phyloP scores from a whole-genome alignment of 805 yeast genomes.

The Starmerella apis region DNA sequence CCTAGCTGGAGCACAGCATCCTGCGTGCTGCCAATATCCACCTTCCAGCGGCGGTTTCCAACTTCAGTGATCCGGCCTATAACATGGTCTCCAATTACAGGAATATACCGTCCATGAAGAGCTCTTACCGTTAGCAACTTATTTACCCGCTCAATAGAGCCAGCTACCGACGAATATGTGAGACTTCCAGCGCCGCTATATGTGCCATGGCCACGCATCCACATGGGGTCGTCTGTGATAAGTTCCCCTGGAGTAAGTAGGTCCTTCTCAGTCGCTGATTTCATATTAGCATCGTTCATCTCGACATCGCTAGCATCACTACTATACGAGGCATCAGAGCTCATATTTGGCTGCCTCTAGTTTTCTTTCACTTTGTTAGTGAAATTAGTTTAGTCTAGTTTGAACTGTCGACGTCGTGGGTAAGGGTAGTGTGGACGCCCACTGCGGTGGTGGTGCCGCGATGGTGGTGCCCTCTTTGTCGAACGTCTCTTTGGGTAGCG shows the following conservation, averaged over 20 bases:
- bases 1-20: constrained; percentile 90
- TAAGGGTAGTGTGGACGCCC: too few relatives aligned
- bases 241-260: constrained; percentile 92
- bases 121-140: constrained; percentile 77
- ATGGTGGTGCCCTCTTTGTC: too few relatives aligned
- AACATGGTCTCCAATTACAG: constrained; percentile 94
- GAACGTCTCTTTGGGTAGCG: too few relatives aligned
- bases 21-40: constrained; percentile 89
- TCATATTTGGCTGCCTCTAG: neutral
- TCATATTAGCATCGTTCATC: constrained; percentile 7
- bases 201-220: constrained; percentile 99
- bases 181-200: constrained; percentile 51
- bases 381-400: neutral
- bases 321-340: constrained; percentile 2
- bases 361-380: neutral
- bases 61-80: constrained; percentile 92
- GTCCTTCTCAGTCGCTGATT: constrained; percentile 17
- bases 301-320: constrained; percentile 18
- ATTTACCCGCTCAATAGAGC: constrained; percentile 76
- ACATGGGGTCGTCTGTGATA: constrained; percentile 86
- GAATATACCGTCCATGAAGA: constrained; percentile 73
- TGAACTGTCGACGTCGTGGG: too few relatives aligned
- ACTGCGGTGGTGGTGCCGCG: too few relatives aligned
- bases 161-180: constrained; percentile 88
- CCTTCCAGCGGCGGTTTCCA: constrained; percentile 90